Base-by-base conservation (phyloP, 352 stramenopile genomes). In the Phytophthora boehmeriae region DNA sequence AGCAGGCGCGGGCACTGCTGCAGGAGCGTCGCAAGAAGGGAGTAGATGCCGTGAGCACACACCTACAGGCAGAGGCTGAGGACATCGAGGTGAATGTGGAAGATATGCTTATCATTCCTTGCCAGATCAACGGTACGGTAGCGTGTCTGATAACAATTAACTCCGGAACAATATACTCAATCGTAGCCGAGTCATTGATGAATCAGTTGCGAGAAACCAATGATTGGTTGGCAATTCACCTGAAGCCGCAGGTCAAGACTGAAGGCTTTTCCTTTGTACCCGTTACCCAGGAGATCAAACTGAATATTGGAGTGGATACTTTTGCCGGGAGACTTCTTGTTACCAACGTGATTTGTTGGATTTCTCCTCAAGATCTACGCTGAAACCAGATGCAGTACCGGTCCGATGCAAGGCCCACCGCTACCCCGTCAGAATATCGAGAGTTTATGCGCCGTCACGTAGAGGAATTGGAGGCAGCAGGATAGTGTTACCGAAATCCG, bases 101-200 rank as follows among this genome's bases (percentile, higher is more conserved):
- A 11, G 30, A 36, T 11, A 36, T 11, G 6, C 30, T 11, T 11
- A 36, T 11, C 6, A 6, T 36, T 6, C 30, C 30, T 11, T 36
- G 30, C 11, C 6, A 36, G 11, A 36, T 36, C 30, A 36, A 36
- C 11, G 30, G 30, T 11, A 48, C 28, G 16, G 30, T 58, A 35
- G 16, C 10, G 13, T 20, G 30, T n/a, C 10, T 10, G 8, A 35
- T 58, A 1, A 58, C 27, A 32, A 30, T 48, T 5, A 35, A 58
- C 51, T 49, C 32, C 28, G 51, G 51, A 8, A 39, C 30, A 5
- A 35, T 49, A 10, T 23, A 48, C 16, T 58, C 51, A 22, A 39
- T 58, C 32, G 28, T 58, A 8, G 32, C 51, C 4, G 32, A 35
- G 30, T 14, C 30, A 20, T 22, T 49, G 28, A 49, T 58, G 1